phyloP scores from a whole-genome alignment of 73 alveolate genomes.

The Stentor coeruleus region DNA sequence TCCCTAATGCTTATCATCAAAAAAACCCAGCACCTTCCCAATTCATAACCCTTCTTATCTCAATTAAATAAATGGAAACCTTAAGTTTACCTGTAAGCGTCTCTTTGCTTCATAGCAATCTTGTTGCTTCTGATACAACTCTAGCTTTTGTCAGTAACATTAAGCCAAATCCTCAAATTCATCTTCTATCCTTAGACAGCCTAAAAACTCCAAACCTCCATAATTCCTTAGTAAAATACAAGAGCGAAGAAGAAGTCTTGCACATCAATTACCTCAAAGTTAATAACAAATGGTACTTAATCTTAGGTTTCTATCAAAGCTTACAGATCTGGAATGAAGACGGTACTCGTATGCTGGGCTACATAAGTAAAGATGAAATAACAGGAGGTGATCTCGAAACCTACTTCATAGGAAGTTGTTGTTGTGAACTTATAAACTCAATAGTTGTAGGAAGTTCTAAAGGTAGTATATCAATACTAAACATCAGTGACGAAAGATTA shows the following conservation, averaged over 20 bases:
- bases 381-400: constrained; percentile 1
- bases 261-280: neutral
- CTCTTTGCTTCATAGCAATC: constrained; percentile 22
- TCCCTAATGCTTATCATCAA: too few relatives aligned
- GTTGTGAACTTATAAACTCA: neutral
- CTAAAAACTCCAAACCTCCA: neutral
- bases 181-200: neutral
- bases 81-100: neutral
- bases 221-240: neutral
- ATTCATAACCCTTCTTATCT: too few relatives aligned
- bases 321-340: constrained; percentile 23
- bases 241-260: neutral
- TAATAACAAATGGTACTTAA: neutral
- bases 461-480: neutral
- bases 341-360: constrained; percentile 22
- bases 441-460: constrained; percentile 14
- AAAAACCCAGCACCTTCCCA: too few relatives aligned
- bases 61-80: neutral
- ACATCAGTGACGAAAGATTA: neutral
- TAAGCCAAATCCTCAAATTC: constrained; percentile 21
- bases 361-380: neutral
- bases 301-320: neutral
- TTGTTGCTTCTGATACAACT: neutral
- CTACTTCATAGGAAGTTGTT: constrained; percentile 16
- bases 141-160: constrained; percentile 23